Evolutionary conservation across 163 green algal genomes (phyloP).

Genomic region (Chloromonas sp.): DNA sequence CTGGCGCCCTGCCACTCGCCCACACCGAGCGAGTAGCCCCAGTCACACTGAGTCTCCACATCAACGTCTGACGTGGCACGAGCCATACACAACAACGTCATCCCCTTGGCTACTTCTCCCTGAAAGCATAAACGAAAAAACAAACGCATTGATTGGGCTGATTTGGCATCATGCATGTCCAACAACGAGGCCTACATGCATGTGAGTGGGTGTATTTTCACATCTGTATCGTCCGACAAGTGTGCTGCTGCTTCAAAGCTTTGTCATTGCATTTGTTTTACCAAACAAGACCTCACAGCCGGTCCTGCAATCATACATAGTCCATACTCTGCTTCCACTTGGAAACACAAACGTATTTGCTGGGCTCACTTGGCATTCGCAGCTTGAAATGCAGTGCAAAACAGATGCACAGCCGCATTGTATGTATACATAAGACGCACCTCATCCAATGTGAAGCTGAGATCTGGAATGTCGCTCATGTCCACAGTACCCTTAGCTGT

Average conservation of each 20-base stretch:
- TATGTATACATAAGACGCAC: no score
- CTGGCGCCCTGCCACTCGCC: conserved; percentile 66
- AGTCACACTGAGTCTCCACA: conserved; percentile 74
- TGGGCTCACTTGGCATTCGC: no score
- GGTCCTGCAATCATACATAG: no score
- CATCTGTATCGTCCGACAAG: no score
- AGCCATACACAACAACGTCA: conserved; percentile 74
- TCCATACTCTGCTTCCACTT: no score
- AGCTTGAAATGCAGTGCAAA: no score
- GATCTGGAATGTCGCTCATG: conserved; percentile 62
- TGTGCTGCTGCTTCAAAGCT: neutral
- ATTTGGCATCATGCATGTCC: neutral
- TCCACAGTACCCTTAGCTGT: conserved; percentile 53
- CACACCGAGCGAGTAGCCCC: conserved; percentile 64
- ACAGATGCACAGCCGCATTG: no score
- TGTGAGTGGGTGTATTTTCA: neutral
- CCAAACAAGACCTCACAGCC: no score
- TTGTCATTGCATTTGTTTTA: neutral
- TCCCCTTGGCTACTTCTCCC: conserved; percentile 58
- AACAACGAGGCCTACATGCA: neutral
- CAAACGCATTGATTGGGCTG: neutral
- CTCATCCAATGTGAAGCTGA: conserved; percentile 56
- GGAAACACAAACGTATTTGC: no score
- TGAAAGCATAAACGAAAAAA: neutral
- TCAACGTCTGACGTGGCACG: conserved; percentile 45